Evolutionary conservation across 148 eudicot genomes (phyloP).

Genomic region (Rhododendron ovatum): DNA sequence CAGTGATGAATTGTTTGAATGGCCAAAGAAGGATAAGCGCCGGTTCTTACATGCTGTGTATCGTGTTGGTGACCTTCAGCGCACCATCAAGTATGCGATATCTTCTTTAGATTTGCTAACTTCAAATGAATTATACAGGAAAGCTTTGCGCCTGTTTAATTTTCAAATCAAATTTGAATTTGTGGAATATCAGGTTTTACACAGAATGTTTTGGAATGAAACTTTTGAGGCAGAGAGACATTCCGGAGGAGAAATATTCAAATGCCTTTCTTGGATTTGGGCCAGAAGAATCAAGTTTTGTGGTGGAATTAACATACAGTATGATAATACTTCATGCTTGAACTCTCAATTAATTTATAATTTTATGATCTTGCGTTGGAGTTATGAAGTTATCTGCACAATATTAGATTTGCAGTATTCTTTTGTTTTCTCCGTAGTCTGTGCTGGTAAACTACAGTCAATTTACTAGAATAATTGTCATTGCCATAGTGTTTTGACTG

Average conservation of each 20-base stretch:
- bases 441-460: not conserved
- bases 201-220: constrained; percentile 94
- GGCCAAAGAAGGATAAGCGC: constrained; percentile 79
- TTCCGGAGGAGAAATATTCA: constrained; percentile 92
- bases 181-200: constrained; percentile 54
- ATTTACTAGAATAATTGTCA: not conserved
- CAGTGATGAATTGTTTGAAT: constrained; percentile 58
- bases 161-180: not conserved
- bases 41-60: constrained; percentile 76
- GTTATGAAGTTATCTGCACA: not conserved
- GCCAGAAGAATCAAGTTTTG: constrained; percentile 77
- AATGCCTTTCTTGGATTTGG: constrained; percentile 97
- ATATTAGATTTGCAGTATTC: not conserved
- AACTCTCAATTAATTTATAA: not conserved
- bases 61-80: constrained; percentile 93
- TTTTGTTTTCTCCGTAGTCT: not conserved
- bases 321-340: constrained; percentile 24
- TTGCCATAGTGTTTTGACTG: not conserved
- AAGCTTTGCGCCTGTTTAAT: not conserved
- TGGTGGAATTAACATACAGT: constrained; percentile 91
- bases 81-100: constrained; percentile 67
- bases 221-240: constrained; percentile 79
- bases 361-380: not conserved
- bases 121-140: not conserved
- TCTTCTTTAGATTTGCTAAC: not conserved